Conservation (phyloP, 371 early-diverging fungal genomes). For the Lichtheimia ramosa region DNA sequence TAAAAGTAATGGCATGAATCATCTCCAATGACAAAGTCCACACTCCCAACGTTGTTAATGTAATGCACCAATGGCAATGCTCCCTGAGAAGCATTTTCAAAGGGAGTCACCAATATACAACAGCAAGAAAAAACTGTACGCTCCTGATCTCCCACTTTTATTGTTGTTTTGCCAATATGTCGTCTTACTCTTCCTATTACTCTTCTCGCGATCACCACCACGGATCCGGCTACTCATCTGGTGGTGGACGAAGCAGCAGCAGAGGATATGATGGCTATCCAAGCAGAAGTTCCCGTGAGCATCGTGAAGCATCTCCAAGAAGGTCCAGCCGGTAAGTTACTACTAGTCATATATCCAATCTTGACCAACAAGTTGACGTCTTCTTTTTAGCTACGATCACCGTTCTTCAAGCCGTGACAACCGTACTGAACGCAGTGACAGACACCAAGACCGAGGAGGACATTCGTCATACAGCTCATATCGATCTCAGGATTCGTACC, state of each 20-base stretch:
- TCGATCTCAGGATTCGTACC: slow-evolving; percentile 22
- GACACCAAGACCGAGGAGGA: slow-evolving; percentile 11
- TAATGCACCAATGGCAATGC: not conserved
- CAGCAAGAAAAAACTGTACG: no score
- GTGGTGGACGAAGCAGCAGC: slow-evolving; percentile 16
- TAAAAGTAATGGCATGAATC: not conserved
- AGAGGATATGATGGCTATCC: slow-evolving; percentile 14
- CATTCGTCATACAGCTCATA: slow-evolving; percentile 40
- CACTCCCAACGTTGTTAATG: not conserved
- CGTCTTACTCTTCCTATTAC: slow-evolving; percentile 19
- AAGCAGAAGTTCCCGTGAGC: slow-evolving; percentile 21
- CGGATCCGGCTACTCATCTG: slow-evolving; percentile 15
- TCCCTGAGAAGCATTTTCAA: not conserved
- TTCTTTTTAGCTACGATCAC: slow-evolving; percentile 36
- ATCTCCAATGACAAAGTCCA: not conserved
- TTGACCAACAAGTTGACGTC: not conserved
- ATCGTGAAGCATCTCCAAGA: slow-evolving; percentile 39
- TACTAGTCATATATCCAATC: not conserved
- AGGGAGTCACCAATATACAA: not conserved
- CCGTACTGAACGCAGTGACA: slow-evolving; percentile 9
- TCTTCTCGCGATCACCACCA: slow-evolving; percentile 13
- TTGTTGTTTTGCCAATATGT: slow-evolving; percentile 5
- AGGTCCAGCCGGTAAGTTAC: slow-evolving; percentile 36
- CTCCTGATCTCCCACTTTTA: not conserved
- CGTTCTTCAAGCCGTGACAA: slow-evolving; percentile 39